Conservation (phyloP, 2,329 filamentous ascomycete genomes). For the Colletotrichum magnum region DNA sequence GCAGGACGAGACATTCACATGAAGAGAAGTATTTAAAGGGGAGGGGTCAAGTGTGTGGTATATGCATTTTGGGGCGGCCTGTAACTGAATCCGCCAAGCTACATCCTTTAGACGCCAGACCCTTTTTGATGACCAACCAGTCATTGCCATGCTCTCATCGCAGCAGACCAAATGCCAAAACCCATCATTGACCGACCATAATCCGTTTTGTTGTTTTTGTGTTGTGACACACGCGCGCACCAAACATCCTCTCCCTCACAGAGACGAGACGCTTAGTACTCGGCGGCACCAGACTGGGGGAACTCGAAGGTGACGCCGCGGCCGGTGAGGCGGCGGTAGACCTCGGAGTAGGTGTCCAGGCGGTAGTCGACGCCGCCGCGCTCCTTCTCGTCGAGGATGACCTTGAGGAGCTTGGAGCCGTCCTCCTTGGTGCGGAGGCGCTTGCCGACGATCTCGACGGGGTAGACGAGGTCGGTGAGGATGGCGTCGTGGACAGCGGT, state of each 20-base stretch:
- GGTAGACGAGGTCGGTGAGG: slow-evolving; percentile 98
- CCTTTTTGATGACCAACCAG: slow-evolving; percentile 49
- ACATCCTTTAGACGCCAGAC: slow-evolving; percentile 65
- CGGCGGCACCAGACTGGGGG: slow-evolving; percentile 83
- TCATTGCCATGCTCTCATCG: slow-evolving; percentile 40
- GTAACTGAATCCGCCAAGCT: slow-evolving; percentile 63
- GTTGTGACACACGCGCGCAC: slow-evolving; percentile 6
- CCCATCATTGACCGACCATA: slow-evolving; percentile 43
- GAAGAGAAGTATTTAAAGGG: slow-evolving; percentile 25
- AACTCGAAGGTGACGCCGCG: slow-evolving; percentile 99
- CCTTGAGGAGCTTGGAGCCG: slow-evolving; percentile 98
- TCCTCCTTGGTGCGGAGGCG: slow-evolving; percentile 99
- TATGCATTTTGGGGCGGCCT: slow-evolving; percentile 56
- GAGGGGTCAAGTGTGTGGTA: slow-evolving; percentile 44
- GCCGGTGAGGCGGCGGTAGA: slow-evolving; percentile 98
- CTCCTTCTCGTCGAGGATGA: slow-evolving; percentile 99
- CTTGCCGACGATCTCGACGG: slow-evolving; percentile 99
- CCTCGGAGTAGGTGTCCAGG: slow-evolving; percentile 99
- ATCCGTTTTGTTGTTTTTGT: slow-evolving; percentile 33
- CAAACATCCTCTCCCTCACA: slow-evolving; percentile 39
- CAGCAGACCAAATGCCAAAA: slow-evolving; percentile 41
- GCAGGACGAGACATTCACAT: not conserved
- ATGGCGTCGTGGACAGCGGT: slow-evolving; percentile 99
- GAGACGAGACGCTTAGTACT: slow-evolving; percentile 73
- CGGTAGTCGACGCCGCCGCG: slow-evolving; percentile 99